Evolutionary conservation across 805 yeast genomes (phyloP).

Genomic region (Cyberlindnera mycetangii): DNA sequence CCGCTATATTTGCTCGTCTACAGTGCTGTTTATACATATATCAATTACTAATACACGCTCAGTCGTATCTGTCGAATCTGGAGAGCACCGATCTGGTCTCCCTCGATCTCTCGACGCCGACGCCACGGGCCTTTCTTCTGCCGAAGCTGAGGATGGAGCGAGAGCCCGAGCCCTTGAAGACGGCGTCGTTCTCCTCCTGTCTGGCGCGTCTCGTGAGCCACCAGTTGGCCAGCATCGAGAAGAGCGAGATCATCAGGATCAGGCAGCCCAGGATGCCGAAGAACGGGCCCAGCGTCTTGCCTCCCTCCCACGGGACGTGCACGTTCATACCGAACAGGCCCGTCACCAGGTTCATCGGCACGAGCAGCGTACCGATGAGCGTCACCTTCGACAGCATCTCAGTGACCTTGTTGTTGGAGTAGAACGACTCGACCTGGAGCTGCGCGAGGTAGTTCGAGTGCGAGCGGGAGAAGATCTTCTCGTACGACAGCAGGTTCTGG

Average conservation of each 20-base stretch:
- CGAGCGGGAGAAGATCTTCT: constrained; percentile 87
- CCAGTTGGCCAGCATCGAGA: constrained; percentile 40
- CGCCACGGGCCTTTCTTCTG: constrained; percentile 15
- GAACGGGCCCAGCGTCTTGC: constrained; percentile 54
- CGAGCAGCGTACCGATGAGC: constrained; percentile 80
- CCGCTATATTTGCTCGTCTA: too few relatives aligned
- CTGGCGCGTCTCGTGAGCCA: constrained; percentile 37
- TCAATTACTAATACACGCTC: neutral
- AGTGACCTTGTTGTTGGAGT: constrained; percentile 81
- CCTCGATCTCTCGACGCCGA: constrained; percentile 20
- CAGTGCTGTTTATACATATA: too few relatives aligned
- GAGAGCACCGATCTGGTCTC: constrained; percentile 29
- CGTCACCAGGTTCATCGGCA: constrained; percentile 86
- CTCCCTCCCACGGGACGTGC: constrained; percentile 67
- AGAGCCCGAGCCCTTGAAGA: constrained; percentile 24
- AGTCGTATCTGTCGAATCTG: constrained; percentile 26
- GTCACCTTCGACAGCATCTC: constrained; percentile 88
- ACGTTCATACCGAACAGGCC: constrained; percentile 98
- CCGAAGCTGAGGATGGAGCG: constrained; percentile 32
- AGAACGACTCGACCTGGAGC: constrained; percentile 87
- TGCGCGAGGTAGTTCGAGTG: constrained; percentile 93
- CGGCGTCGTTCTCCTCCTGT: constrained; percentile 24
- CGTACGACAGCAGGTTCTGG: constrained; percentile 85
- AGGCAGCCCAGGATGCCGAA: constrained; percentile 62
- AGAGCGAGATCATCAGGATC: constrained; percentile 35